A percentile compares a stretch with the other conserved stretches of the same genome.
Conservation (phyloP, 805 yeast genomes). For the Pichia thaimueangensis region DNA sequence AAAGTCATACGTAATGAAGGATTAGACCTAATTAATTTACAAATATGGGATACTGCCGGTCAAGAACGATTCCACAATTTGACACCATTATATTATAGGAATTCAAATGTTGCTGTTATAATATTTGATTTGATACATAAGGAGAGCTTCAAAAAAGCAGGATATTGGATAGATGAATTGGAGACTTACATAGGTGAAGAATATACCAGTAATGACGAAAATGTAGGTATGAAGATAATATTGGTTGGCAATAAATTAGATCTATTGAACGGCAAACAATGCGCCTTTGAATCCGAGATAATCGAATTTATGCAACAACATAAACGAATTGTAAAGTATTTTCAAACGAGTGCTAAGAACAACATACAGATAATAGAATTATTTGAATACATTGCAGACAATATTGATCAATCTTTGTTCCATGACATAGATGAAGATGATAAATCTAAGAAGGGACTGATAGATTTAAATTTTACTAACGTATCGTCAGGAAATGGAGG, state of each 20-base stretch:
- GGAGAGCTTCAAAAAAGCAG: conserved; percentile 58
- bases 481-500: conserved; percentile 5
- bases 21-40: conserved; percentile 44
- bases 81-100: conserved; percentile 80
- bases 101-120: conserved; percentile 77
- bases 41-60: conserved; percentile 96
- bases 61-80: conserved; percentile 79
- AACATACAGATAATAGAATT: conserved; percentile 53
- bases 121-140: conserved; percentile 74
- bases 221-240: conserved; percentile 26
- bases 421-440: conserved; percentile 18
- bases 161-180: conserved; percentile 87
- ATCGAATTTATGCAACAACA: conserved; percentile 19
- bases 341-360: conserved; percentile 61
- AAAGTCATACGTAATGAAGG: conserved; percentile 38
- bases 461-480: conserved; percentile 20
- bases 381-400: conserved; percentile 31
- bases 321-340: conserved; percentile 18
- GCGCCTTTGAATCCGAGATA: conserved; percentile 20
- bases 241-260: conserved; percentile 86
- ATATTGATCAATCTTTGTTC: conserved; percentile 25
- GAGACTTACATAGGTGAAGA: conserved; percentile 24
- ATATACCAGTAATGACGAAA: neutral
- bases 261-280: conserved; percentile 30
- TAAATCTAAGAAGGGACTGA: conserved; percentile 16